Evolutionary conservation across 192 early-diverging fungal species (phyloP), one percentile per base, ranked within the genome.

Genomic region (Coemansia sp.): DNA sequence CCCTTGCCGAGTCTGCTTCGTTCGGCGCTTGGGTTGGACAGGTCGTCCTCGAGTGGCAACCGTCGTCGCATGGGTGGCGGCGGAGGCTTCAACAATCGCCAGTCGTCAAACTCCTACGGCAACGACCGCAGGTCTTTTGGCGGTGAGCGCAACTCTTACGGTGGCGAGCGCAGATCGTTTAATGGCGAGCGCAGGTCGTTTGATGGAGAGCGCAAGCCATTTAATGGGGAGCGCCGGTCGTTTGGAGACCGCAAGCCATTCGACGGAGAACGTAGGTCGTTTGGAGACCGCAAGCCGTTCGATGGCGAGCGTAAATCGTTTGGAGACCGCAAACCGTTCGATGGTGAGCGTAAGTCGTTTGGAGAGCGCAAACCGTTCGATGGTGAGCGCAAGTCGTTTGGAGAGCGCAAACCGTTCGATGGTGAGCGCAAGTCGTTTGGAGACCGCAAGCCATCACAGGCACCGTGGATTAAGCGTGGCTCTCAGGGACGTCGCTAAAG

Each of bases 381-480:
- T 2, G 53, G 63, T 17, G 62, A 34, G 7, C 19, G 64, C 34
- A 23, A 37, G 38, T 53, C 50, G 2, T 53, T 29, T 29, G 50
- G 50, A 17, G 50, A 53, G 0, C 50, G 50, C 25, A 55, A 29
- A 11, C 10, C 51, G 7, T 66, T 66, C 21, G 64, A 55, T 39
- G 64, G 34, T 3, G 32, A 48, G 37, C 36, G 64, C 46, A 23
- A 37, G 51, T 53, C 50, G 2, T 53, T 29, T 29, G 50, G 50
- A 44, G 50, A 53, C 5, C 50, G 50, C 25, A 55, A 29, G 25
- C 10, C 51, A 38, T 23, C 38, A 11, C n/a, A 41, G 25, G n/a
- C 21, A 38, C 32, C 67, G 12, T 69, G 67, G 67, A 37, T 58
- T 21, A 60, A 62, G 67, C 67, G 67, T 23, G 67, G 67, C 59